Conservation (phyloP, 345 rosid species). For the Isatis tinctoria region DNA sequence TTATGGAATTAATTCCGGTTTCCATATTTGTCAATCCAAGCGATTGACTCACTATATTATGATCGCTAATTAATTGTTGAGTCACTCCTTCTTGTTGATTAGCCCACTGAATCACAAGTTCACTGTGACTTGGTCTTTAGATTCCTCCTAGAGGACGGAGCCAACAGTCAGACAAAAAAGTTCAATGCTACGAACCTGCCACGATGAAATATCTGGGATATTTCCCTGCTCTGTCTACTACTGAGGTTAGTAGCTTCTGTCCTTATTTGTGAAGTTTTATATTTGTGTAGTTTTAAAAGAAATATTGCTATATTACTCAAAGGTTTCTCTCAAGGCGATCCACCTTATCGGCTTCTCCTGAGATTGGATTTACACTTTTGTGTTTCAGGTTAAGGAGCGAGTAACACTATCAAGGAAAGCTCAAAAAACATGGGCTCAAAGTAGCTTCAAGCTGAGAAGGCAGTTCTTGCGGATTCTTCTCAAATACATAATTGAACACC, state of each 20-base stretch:
- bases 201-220: slow-evolving; percentile 95
- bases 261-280: background rate
- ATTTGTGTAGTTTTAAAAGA: background rate
- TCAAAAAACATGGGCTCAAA: slow-evolving; percentile 83
- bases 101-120: background rate
- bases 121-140: slow-evolving; percentile 34
- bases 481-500: slow-evolving; percentile 87
- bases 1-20: background rate
- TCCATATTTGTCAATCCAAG: slow-evolving; percentile 10
- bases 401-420: slow-evolving; percentile 89
- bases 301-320: background rate
- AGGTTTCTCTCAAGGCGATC: background rate
- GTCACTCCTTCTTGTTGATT: background rate
- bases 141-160: slow-evolving; percentile 92
- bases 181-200: slow-evolving; percentile 98
- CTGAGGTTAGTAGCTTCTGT: slow-evolving; percentile 54
- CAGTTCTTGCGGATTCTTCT: slow-evolving; percentile 89
- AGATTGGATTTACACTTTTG: background rate
- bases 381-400: slow-evolving; percentile 66
- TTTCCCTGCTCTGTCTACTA: slow-evolving; percentile 61
- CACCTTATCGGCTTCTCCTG: background rate
- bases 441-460: slow-evolving; percentile 92
- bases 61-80: background rate
- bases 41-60: background rate
- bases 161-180: slow-evolving; percentile 75